These are phyloP conservation scores for Tetrahymena elliotti DNA, from an alignment of 73 alveolate genomes.

Conservation along the genomic window DNA sequence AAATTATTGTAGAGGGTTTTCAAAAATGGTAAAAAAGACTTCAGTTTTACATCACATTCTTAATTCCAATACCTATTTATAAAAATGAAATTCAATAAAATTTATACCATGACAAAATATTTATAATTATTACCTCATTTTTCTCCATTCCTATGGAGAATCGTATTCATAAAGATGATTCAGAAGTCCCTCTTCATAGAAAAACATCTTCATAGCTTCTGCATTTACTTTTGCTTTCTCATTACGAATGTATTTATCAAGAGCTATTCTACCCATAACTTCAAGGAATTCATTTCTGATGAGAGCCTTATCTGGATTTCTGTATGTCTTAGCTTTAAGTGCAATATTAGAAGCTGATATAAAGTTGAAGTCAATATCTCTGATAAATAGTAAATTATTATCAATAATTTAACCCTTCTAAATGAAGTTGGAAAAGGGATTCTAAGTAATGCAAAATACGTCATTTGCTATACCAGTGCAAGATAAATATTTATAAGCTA, in stretches of 20 bases:
- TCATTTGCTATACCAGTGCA: neutral
- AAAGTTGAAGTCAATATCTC: constrained; percentile 43
- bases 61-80: neutral
- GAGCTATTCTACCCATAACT: constrained; percentile 49
- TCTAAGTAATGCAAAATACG: constrained; percentile 22
- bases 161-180: neutral
- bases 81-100: neutral
- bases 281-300: constrained; percentile 45
- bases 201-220: neutral
- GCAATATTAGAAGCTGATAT: constrained; percentile 21
- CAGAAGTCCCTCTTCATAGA: neutral
- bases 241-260: constrained; percentile 29
- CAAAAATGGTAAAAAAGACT: neutral
- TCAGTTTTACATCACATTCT: neutral
- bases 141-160: neutral
- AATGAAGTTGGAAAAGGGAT: constrained; percentile 13
- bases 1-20: neutral
- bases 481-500: neutral
- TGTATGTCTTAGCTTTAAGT: constrained; percentile 7
- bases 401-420: neutral
- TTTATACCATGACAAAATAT: neutral
- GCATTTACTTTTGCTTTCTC: neutral
- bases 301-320: constrained; percentile 44
- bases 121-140: neutral
- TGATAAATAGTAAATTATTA: constrained; percentile 3